A percentile compares a stretch with the other conserved stretches of the same genome.
These are phyloP conservation scores for Tuber microsphaerosporum DNA, from an alignment of 495 filamentous ascomycete genomes.

Conservation along the genomic window DNA sequence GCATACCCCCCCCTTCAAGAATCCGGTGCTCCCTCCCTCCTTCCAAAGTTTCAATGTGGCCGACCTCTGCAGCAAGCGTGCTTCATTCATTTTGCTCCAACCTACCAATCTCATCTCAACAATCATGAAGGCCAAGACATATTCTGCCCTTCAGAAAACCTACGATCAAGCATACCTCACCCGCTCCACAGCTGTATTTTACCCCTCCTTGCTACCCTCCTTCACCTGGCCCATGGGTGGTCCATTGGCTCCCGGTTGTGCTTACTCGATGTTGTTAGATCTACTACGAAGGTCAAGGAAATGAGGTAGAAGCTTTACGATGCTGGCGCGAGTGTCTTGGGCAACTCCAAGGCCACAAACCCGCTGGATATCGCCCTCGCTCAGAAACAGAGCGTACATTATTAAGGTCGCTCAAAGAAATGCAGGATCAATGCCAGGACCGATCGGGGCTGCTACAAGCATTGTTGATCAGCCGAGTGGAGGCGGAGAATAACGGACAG, in stretches of 20 bases:
- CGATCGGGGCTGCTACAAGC: slow-evolving; percentile 82
- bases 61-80: slow-evolving; percentile 6
- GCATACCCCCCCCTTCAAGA: background rate
- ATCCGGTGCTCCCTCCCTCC: background rate
- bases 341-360: slow-evolving; percentile 82
- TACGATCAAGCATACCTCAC: slow-evolving; percentile 93
- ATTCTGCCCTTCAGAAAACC: slow-evolving; percentile 84
- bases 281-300: slow-evolving; percentile 56
- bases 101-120: slow-evolving; percentile 10
- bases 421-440: slow-evolving; percentile 92
- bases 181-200: slow-evolving; percentile 75
- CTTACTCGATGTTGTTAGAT: slow-evolving; percentile 22
- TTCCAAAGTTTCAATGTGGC: background rate
- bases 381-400: slow-evolving; percentile 80
- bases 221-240: background rate
- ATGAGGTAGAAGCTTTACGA: slow-evolving; percentile 83
- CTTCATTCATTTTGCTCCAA: background rate
- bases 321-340: slow-evolving; percentile 89
- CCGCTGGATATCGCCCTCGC: slow-evolving; percentile 65
- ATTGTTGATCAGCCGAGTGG: slow-evolving; percentile 65
- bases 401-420: slow-evolving; percentile 67
- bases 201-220: slow-evolving; percentile 15
- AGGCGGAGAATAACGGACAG: slow-evolving; percentile 45
- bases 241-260: background rate
- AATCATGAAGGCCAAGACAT: slow-evolving; percentile 75